Conservation (phyloP, 163 green algal genomes). For the Prototheca cutis region DNA sequence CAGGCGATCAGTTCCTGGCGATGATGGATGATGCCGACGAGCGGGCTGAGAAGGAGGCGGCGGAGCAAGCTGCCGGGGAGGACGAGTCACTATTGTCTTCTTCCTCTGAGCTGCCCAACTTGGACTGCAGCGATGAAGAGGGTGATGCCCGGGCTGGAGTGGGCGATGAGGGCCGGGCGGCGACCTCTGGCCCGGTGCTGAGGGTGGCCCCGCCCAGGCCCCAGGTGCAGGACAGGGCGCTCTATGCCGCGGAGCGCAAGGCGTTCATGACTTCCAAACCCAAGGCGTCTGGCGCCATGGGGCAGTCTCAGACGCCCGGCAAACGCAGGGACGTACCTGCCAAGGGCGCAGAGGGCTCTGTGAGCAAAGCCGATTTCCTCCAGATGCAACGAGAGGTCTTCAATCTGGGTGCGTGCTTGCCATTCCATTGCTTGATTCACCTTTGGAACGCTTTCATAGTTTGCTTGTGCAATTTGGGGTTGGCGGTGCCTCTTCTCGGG, state of each 20-base stretch:
- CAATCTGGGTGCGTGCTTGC: not conserved
- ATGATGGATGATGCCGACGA: slow-evolving; percentile 43
- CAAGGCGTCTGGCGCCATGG: no score
- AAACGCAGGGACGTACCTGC: slow-evolving; percentile 10
- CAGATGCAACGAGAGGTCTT: slow-evolving; percentile 45
- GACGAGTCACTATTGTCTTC: no score
- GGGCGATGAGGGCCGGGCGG: no score
- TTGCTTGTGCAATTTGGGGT: no score
- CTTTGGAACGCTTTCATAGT: no score
- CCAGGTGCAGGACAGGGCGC: not conserved
- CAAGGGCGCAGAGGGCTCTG: slow-evolving; percentile 6
- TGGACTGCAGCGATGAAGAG: no score
- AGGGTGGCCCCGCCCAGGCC: not conserved
- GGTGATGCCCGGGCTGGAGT: no score
- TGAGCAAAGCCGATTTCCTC: slow-evolving; percentile 41
- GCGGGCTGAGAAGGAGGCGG: no score
- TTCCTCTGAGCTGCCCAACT: no score
- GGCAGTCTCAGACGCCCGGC: not conserved
- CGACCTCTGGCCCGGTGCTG: no score
- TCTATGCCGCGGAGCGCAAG: slow-evolving; percentile 27
- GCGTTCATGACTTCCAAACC: slow-evolving; percentile 61
- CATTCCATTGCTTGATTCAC: not conserved
- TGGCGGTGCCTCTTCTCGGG: not conserved
- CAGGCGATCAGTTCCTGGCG: slow-evolving; percentile 46
- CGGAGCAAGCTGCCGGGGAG: no score